These are phyloP conservation scores for Pseudevernia furfuracea DNA, from an alignment of 495 filamentous ascomycete species.

Conservation along the genomic window DNA sequence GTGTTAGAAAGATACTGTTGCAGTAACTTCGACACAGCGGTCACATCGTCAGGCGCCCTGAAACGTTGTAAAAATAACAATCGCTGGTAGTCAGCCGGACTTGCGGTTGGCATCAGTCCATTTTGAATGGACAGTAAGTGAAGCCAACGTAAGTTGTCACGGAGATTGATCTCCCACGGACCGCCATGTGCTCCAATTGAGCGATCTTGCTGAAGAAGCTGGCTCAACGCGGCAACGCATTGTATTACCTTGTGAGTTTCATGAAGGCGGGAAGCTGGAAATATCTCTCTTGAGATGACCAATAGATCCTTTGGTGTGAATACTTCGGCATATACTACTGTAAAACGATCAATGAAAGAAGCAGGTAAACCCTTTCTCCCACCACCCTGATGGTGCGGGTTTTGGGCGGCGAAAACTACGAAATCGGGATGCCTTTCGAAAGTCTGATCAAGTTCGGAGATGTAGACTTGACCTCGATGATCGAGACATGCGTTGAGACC, in stretches of 20 bases:
- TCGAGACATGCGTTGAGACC: slow-evolving; percentile 96
- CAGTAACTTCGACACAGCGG: slow-evolving; percentile 56
- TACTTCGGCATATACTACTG: slow-evolving; percentile 89
- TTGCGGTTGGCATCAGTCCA: slow-evolving; percentile 44
- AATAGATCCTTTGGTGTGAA: slow-evolving; percentile 74
- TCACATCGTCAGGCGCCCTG: slow-evolving; percentile 58
- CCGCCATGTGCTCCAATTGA: slow-evolving; percentile 70
- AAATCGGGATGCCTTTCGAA: slow-evolving; percentile 87
- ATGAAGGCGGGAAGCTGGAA: slow-evolving; percentile 51
- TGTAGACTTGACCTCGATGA: slow-evolving; percentile 91
- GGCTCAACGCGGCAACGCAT: slow-evolving; percentile 73
- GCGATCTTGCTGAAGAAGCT: slow-evolving; percentile 55
- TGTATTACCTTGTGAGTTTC: slow-evolving; percentile 58
- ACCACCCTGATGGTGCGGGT: slow-evolving; percentile 93
- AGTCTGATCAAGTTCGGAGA: slow-evolving; percentile 86
- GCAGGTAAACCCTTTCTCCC: slow-evolving; percentile 91
- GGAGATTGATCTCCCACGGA: slow-evolving; percentile 96
- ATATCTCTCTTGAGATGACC: slow-evolving; percentile 70
- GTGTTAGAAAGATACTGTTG: slow-evolving; percentile 42
- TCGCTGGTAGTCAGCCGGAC: slow-evolving; percentile 63
- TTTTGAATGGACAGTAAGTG: slow-evolving; percentile 55
- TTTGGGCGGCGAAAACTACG: slow-evolving; percentile 90
- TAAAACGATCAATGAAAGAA: slow-evolving; percentile 97
- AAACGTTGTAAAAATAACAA: slow-evolving; percentile 88
- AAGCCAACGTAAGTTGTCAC: slow-evolving; percentile 87